Conservation (phyloP, 495 filamentous ascomycete genomes). For the Acidomyces sp. region DNA sequence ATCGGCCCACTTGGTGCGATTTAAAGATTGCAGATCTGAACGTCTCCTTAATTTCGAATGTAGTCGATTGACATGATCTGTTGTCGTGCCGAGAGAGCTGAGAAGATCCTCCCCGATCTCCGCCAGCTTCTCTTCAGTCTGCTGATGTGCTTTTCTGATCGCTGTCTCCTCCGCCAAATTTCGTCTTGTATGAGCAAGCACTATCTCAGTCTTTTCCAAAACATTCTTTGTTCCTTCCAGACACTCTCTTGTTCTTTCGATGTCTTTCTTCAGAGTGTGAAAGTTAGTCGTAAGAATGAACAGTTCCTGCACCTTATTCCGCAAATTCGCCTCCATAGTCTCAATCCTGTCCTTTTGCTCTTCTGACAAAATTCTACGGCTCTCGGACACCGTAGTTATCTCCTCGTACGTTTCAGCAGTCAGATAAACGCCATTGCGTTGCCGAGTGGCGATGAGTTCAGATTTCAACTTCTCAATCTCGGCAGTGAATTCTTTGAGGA, state of each 20-base stretch:
- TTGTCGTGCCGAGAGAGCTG: conserved; percentile 57
- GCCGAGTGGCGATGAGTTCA: conserved; percentile 82
- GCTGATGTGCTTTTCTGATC: conserved; percentile 70
- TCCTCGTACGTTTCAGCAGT: conserved; percentile 74
- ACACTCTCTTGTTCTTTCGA: conserved; percentile 55
- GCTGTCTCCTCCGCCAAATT: conserved; percentile 66
- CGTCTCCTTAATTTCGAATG: conserved; percentile 73
- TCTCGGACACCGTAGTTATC: conserved; percentile 80
- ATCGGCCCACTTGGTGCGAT: conserved; percentile 63
- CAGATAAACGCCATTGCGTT: conserved; percentile 89
- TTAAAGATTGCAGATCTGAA: conserved; percentile 64
- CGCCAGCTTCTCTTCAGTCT: conserved; percentile 65
- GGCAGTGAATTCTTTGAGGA: conserved; percentile 77
- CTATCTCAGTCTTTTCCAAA: conserved; percentile 74
- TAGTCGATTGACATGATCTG: conserved; percentile 64
- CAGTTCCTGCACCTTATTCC: conserved; percentile 84
- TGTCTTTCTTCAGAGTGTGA: conserved; percentile 71
- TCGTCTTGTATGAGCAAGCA: conserved; percentile 60
- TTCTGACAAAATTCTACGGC: conserved; percentile 77
- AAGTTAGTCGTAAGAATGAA: conserved; percentile 74
- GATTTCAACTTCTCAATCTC: conserved; percentile 91
- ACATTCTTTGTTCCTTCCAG: conserved; percentile 68
- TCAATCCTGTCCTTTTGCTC: conserved; percentile 88
- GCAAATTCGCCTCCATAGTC: conserved; percentile 74
- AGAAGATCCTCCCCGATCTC: conserved; percentile 61